Base-by-base conservation (phyloP, 202 grass and related monocot species). In the Panicum virgatum region DNA sequence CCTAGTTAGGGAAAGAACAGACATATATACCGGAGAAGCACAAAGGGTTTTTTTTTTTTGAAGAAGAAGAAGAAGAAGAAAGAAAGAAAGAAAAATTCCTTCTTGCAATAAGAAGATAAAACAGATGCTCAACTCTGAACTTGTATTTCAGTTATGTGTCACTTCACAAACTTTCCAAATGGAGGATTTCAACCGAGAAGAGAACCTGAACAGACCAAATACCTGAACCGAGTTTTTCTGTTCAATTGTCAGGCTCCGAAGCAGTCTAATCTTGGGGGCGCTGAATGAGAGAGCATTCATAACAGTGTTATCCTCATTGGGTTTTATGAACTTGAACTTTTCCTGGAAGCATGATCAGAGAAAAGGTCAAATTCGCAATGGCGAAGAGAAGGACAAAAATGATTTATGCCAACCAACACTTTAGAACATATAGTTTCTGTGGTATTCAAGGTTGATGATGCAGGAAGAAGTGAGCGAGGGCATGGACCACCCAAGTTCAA, bases 171-270 rank as follows among this genome's bases (percentile, higher is more conserved):
- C 18, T 29, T 75, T 75, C 53, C 22, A 2, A 32, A 22, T 11
- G 27, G 48, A 74, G 47, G 16, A 4, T 38, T 67, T 64, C 15
- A 3, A 19, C 27, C 10, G 20, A 66, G 39, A 25, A 73, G 23
- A 62, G 18, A 5, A 14, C 0, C 13, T 44, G 36, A 12, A 37
- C 3, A 65, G 52, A 40, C 0, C 0, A 37, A 63, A 12, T 93
- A 95, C 96, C 90, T 88, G 84, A 57, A 91, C 81, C 2, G 82
- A 80, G 76, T 67, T 82, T 45, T 80, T 82, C 58, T 89, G 87
- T 75, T 93, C 87, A 59, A 98, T 83, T 22, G 85, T 83, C 69
- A 98, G 87, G 72, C 91, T 92, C 7, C 96, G 80, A 19, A 98
- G 82, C 13, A 89, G 69, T 86, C 96, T 93, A 73, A 96, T 92